Evolutionary conservation across 192 early-diverging fungal genomes (phyloP).

Genomic region (Coemansia sp.): DNA sequence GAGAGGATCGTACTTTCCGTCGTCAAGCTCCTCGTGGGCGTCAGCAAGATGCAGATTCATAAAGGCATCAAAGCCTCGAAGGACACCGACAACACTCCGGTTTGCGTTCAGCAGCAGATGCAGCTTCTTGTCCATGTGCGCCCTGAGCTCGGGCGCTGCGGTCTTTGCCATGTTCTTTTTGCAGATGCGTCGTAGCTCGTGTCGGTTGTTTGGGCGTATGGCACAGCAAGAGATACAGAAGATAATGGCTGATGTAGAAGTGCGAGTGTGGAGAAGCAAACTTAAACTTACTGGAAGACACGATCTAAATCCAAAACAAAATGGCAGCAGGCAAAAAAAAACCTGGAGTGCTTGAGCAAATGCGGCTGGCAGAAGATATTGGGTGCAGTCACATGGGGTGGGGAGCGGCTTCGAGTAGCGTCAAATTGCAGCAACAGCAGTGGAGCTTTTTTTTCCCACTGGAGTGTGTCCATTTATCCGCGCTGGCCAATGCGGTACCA

Average conservation of each 20-base stretch:
- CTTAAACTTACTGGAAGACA: too few species aligned
- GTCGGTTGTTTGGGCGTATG: too few species aligned
- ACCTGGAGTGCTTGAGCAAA: background rate
- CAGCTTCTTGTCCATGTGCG: slow-evolving; percentile 92
- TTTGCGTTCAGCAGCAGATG: slow-evolving; percentile 89
- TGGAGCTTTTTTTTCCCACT: background rate
- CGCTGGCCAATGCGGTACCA: too few species aligned
- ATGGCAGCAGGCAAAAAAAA: too few species aligned
- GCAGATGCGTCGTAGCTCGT: background rate
- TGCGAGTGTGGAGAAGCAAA: too few species aligned
- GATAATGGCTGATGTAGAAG: too few species aligned
- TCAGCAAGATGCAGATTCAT: slow-evolving; percentile 99
- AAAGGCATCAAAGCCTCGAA: slow-evolving; percentile 98
- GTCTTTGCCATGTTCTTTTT: slow-evolving; percentile 58
- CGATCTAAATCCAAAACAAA: too few species aligned
- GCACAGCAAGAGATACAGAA: too few species aligned
- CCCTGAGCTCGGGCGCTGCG: slow-evolving; percentile 64
- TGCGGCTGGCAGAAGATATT: background rate
- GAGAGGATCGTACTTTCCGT: slow-evolving; percentile 68
- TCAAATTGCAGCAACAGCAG: background rate
- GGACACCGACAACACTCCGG: slow-evolving; percentile 88
- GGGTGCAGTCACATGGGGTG: background rate
- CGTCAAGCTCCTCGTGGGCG: slow-evolving; percentile 75
- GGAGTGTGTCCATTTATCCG: background rate
- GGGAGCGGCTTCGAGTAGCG: background rate